Percentiles rank a stretch among this genome's conserved stretches.
phyloP scores from a whole-genome alignment of 2,329 filamentous ascomycete species.

The Alternaria arborescens region DNA sequence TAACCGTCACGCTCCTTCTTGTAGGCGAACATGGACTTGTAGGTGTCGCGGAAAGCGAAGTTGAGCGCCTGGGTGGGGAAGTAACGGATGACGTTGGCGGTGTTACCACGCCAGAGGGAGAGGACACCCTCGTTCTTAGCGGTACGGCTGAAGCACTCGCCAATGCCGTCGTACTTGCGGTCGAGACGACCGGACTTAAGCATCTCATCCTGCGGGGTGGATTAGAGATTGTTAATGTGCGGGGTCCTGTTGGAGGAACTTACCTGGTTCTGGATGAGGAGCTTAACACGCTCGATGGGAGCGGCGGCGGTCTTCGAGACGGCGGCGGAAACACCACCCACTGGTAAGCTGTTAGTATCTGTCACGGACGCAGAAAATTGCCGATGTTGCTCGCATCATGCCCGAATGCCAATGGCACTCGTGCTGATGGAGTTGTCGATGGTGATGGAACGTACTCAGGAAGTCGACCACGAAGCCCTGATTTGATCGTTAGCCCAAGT shows the following conservation, averaged over 20 bases:
- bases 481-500: conserved; percentile 38
- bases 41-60: conserved; percentile 99
- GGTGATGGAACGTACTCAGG: conserved; percentile 79
- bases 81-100: conserved; percentile 99
- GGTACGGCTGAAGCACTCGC: conserved; percentile 95
- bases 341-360: conserved; percentile 60
- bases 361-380: conserved; percentile 18
- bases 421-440: conserved; percentile 27
- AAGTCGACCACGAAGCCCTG: conserved; percentile 98
- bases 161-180: conserved; percentile 93
- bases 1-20: conserved; percentile 99
- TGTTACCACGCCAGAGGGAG: conserved; percentile 99
- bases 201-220: conserved; percentile 89
- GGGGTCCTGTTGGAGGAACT: conserved; percentile 53
- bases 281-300: conserved; percentile 99
- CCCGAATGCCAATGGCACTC: conserved; percentile 35
- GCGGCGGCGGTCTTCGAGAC: conserved; percentile 99
- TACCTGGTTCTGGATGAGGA: conserved; percentile 99
- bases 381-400: conserved; percentile 18
- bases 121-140: conserved; percentile 89
- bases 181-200: conserved; percentile 97
- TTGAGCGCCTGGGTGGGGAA: conserved; percentile 99
- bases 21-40: conserved; percentile 99
- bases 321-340: conserved; percentile 99
- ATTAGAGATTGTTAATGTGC: conserved; percentile 27